Percentiles rank a stretch among this genome's conserved stretches.
Conservation (phyloP, 139 green algal species). For the Chlorella sp. region DNA sequence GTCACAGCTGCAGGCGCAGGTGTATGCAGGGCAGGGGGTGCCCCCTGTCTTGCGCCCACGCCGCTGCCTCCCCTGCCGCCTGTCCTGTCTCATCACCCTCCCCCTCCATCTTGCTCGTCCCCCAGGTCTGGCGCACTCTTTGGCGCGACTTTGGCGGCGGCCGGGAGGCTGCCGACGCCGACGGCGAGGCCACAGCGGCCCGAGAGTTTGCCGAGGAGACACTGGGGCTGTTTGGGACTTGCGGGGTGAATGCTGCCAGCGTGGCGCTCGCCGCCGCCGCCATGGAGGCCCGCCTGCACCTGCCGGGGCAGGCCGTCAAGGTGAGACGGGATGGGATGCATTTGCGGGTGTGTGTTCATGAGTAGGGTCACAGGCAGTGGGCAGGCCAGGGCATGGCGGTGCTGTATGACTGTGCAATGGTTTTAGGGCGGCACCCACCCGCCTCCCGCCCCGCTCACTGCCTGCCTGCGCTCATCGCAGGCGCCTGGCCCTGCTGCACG, state of each 20-base stretch:
- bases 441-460: background rate
- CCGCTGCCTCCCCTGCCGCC: background rate
- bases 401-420: background rate
- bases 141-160: conserved; percentile 52
- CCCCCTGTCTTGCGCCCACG: no score
- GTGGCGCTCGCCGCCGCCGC: conserved; percentile 18
- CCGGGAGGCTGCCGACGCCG: conserved; percentile 43
- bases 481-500: background rate
- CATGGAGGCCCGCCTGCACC: conserved; percentile 33
- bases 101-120: background rate
- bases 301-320: background rate
- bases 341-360: background rate
- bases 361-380: background rate
- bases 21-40: no score
- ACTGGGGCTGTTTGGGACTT: conserved; percentile 46
- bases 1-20: no score
- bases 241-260: conserved; percentile 25
- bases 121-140: conserved; percentile 10
- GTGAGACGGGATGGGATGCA: background rate
- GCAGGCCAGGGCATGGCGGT: background rate
- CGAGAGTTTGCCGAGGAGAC: conserved; percentile 61
- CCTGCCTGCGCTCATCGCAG: no score
- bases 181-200: conserved; percentile 37
- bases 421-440: background rate
- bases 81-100: background rate